These are phyloP conservation scores for Xanthoconium separans DNA, from an alignment of 1,284 basidiomycete species.

Conservation along the genomic window DNA sequence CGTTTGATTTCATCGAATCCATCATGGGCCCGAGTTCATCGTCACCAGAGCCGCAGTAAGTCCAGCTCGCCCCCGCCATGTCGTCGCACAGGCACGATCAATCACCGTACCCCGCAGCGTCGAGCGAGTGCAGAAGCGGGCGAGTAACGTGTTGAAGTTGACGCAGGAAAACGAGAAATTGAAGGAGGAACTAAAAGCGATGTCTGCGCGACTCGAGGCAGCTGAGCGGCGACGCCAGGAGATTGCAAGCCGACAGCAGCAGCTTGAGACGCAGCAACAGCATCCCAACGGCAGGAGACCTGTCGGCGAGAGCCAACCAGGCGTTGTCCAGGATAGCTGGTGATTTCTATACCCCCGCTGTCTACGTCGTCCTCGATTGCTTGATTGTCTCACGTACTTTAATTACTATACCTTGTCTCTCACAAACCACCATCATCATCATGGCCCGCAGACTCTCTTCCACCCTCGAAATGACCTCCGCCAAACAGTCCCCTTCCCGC, in stretches of 20 bases:
- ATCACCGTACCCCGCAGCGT: slow-evolving; percentile 39
- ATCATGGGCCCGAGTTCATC: slow-evolving; percentile 22
- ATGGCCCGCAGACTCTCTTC: slow-evolving; percentile 33
- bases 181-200: slow-evolving; percentile 68
- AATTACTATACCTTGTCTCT: background rate
- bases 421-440: slow-evolving; percentile 17
- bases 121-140: slow-evolving; percentile 69
- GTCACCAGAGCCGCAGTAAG: slow-evolving; percentile 34
- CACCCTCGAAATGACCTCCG: slow-evolving; percentile 34
- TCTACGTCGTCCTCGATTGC: background rate
- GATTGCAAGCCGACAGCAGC: slow-evolving; percentile 41
- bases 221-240: slow-evolving; percentile 65
- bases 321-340: slow-evolving; percentile 18
- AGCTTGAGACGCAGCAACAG: slow-evolving; percentile 28
- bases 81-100: slow-evolving; percentile 20
- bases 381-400: slow-evolving; percentile 12
- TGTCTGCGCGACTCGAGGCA: slow-evolving; percentile 71
- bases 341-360: slow-evolving; percentile 8
- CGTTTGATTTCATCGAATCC: slow-evolving; percentile 45
- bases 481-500: slow-evolving; percentile 31
- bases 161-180: slow-evolving; percentile 76
- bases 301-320: slow-evolving; percentile 16
- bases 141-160: slow-evolving; percentile 71
- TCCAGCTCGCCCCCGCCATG: slow-evolving; percentile 21
- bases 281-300: slow-evolving; percentile 2